Percentiles rank a stretch among this genome's conserved stretches.
phyloP scores from a whole-genome alignment of 768 basidiomycete genomes.

The Lyophyllum semitale region DNA sequence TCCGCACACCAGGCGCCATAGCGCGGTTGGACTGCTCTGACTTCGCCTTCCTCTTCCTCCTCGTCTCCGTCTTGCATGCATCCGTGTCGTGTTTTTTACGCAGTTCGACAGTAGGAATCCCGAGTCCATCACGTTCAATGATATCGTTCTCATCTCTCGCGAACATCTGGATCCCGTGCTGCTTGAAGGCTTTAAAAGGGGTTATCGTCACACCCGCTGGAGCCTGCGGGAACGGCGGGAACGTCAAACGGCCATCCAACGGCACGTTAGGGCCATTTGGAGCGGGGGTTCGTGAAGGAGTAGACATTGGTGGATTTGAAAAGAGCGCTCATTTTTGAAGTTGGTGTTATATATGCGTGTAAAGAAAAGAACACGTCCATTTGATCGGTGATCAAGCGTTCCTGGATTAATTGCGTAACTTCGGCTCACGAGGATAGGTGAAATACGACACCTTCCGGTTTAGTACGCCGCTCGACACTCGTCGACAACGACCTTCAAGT shows the following conservation, averaged over 20 bases:
- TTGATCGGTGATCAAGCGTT: slow-evolving; percentile 23
- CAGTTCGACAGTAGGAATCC: slow-evolving; percentile 66
- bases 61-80: slow-evolving; percentile 55
- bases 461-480: no score
- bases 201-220: slow-evolving; percentile 43
- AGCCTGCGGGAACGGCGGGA: slow-evolving; percentile 49
- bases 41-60: slow-evolving; percentile 49
- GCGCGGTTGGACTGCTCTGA: slow-evolving; percentile 18
- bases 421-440: no score
- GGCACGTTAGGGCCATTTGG: neutral
- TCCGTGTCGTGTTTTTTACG: slow-evolving; percentile 55
- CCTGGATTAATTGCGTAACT: no score
- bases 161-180: slow-evolving; percentile 44
- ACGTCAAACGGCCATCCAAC: slow-evolving; percentile 27
- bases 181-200: slow-evolving; percentile 45
- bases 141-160: slow-evolving; percentile 39
- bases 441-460: no score
- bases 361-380: slow-evolving; percentile 9
- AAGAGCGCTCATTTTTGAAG: slow-evolving; percentile 7
- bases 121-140: slow-evolving; percentile 65
- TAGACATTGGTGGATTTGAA: slow-evolving; percentile 8
- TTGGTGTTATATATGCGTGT: no score
- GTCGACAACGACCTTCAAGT: no score
- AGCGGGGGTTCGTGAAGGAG: neutral
- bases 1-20: slow-evolving; percentile 14